Evolutionary conservation across 1,284 basidiomycete genomes (phyloP).

Genomic region (Erythrobasidium hasegawianum): DNA sequence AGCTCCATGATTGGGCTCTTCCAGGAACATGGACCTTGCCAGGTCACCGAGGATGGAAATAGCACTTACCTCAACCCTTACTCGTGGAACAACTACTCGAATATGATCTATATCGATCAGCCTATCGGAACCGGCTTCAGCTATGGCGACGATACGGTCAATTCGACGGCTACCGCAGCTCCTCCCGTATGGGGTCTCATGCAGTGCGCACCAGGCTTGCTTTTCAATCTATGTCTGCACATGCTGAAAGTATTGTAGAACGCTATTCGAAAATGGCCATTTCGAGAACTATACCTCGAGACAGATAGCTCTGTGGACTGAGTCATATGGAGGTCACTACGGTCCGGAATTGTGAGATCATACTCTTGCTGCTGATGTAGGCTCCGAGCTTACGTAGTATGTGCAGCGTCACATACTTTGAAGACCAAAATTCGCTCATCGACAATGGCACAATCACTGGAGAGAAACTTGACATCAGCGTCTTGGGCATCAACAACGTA

Average conservation of each 20-base stretch:
- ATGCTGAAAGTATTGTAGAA: constrained; percentile 41
- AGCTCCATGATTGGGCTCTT: constrained; percentile 66
- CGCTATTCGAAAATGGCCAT: constrained; percentile 60
- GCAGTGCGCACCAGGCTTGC: constrained; percentile 52
- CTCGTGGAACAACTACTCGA: constrained; percentile 63
- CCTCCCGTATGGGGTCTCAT: constrained; percentile 55
- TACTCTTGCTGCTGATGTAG: neutral
- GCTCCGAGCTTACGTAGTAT: too few relatives aligned
- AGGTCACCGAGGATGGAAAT: constrained; percentile 59
- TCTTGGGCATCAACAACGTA: constrained; percentile 16
- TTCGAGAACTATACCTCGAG: constrained; percentile 57
- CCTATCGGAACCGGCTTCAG: constrained; percentile 50
- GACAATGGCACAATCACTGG: neutral
- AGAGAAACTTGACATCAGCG: constrained; percentile 1
- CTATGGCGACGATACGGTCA: constrained; percentile 41
- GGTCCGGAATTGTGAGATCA: constrained; percentile 52
- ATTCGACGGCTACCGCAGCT: constrained; percentile 42
- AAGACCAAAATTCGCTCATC: constrained; percentile 5
- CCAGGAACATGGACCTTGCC: constrained; percentile 66
- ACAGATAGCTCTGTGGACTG: constrained; percentile 62
- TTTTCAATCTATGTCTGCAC: constrained; percentile 43
- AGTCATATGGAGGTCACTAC: constrained; percentile 58
- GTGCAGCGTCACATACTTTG: constrained; percentile 15
- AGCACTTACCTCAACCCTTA: constrained; percentile 58
- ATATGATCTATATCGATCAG: constrained; percentile 72